phyloP scores from a whole-genome alignment of 345 rosid genomes.

The Populus euphratica region DNA sequence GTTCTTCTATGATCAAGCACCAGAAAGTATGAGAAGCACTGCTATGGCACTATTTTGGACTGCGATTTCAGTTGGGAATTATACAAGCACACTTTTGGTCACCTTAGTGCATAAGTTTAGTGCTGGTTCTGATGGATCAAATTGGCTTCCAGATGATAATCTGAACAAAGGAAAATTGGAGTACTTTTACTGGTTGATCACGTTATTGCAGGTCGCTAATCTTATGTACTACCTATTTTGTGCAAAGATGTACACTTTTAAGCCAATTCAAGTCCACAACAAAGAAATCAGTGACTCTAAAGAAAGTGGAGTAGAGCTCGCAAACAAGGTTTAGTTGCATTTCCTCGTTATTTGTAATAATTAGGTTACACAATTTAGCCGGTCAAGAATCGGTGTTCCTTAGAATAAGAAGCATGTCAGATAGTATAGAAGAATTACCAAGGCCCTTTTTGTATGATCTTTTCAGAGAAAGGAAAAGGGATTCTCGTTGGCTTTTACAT shows the following conservation, averaged over 20 bases:
- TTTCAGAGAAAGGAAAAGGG: not conserved
- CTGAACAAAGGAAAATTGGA: constrained; percentile 73
- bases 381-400: too few species aligned
- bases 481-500: too few species aligned
- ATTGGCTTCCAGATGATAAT: constrained; percentile 78
- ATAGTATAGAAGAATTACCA: not conserved
- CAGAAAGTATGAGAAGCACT: constrained; percentile 84
- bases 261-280: constrained; percentile 57
- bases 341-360: not conserved
- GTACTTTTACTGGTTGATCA: constrained; percentile 81
- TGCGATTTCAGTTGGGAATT: constrained; percentile 65
- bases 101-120: constrained; percentile 58
- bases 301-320: constrained; percentile 35
- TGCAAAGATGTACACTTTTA: constrained; percentile 63
- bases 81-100: constrained; percentile 65
- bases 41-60: constrained; percentile 76
- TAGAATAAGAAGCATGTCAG: not conserved
- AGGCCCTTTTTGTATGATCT: not conserved
- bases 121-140: constrained; percentile 57
- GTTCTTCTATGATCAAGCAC: constrained; percentile 81
- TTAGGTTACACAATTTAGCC: not conserved
- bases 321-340: constrained; percentile 24
- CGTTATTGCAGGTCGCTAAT: constrained; percentile 52
- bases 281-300: constrained; percentile 21
- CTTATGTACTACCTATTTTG: constrained; percentile 57